These are phyloP conservation scores for Psidium guajava DNA, from an alignment of 345 rosid genomes.

Conservation along the genomic window DNA sequence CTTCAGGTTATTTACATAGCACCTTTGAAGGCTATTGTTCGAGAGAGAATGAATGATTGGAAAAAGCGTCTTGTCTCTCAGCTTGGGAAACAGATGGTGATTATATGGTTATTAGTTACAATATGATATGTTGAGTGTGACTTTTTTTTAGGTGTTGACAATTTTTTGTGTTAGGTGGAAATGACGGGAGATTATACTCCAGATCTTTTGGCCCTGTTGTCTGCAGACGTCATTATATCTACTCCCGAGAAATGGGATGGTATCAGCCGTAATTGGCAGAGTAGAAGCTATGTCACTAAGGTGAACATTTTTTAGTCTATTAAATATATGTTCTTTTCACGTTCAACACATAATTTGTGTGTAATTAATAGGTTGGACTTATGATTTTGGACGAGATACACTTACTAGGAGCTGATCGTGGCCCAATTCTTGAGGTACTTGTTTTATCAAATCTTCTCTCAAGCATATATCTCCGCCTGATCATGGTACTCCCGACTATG, in stretches of 20 bases:
- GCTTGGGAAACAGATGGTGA: slow-evolving; percentile 89
- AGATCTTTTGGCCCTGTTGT: slow-evolving; percentile 86
- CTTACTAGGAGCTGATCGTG: slow-evolving; percentile 95
- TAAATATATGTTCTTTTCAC: not conserved
- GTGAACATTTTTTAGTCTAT: slow-evolving; percentile 22
- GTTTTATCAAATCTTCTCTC: not conserved
- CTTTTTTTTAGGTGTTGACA: not conserved
- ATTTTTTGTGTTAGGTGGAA: slow-evolving; percentile 53
- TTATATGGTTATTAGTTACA: not conserved
- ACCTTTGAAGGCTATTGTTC: slow-evolving; percentile 95
- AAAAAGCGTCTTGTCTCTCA: slow-evolving; percentile 70
- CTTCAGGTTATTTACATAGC: slow-evolving; percentile 90
- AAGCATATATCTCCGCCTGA: not conserved
- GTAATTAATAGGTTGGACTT: slow-evolving; percentile 71
- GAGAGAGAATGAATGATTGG: slow-evolving; percentile 98
- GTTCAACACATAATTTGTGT: not conserved
- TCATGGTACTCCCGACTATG: not conserved
- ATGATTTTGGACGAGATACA: slow-evolving; percentile 98
- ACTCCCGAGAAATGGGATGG: slow-evolving; percentile 99
- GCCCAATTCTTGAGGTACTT: slow-evolving; percentile 96
- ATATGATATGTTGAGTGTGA: not conserved
- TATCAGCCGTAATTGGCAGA: slow-evolving; percentile 98
- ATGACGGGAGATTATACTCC: slow-evolving; percentile 99
- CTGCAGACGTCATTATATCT: slow-evolving; percentile 95
- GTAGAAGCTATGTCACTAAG: slow-evolving; percentile 92